These are phyloP conservation scores for Exsudoporus floridanus DNA, from an alignment of 1,284 basidiomycete species.

Conservation along the genomic window DNA sequence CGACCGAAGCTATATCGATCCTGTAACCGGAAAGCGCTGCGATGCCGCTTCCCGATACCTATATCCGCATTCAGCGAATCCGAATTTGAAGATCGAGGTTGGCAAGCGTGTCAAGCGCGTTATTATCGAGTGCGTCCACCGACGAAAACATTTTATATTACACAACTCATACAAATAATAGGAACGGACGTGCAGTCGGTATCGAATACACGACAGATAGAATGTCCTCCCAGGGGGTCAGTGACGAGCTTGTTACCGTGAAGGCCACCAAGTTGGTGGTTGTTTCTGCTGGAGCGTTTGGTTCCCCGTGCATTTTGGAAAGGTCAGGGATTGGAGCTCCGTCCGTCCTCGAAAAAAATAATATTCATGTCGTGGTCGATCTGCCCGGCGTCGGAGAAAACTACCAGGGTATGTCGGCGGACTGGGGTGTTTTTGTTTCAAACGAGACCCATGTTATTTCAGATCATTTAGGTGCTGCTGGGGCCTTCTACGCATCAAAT, in stretches of 20 bases:
- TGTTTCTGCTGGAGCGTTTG: conserved; percentile 52
- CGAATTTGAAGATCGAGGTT: conserved; percentile 43
- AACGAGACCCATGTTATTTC: neutral
- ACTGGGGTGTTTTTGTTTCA: accelerated
- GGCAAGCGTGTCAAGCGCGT: conserved; percentile 46
- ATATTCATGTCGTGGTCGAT: conserved; percentile 43
- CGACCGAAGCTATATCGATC: conserved; percentile 48
- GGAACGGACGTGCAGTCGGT: conserved; percentile 51
- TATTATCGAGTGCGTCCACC: conserved; percentile 44
- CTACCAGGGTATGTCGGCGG: conserved; percentile 42
- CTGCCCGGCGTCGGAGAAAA: conserved; percentile 59
- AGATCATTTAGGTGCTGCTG: conserved; percentile 46
- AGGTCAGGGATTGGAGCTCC: conserved; percentile 51
- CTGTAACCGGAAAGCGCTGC: conserved; percentile 52
- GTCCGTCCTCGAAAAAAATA: conserved; percentile 41
- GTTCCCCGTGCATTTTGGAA: conserved; percentile 55
- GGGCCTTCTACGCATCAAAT: conserved; percentile 39
- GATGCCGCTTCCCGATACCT: conserved; percentile 59
- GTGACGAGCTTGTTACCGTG: conserved; percentile 27
- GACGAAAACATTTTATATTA: neutral
- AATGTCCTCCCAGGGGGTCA: conserved; percentile 25
- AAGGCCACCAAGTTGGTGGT: conserved; percentile 47
- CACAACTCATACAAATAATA: conserved; percentile 19
- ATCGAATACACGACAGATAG: conserved; percentile 52
- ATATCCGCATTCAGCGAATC: conserved; percentile 48